Evolutionary conservation across 225 moss, liverwort and hornwort genomes (phyloP).

Genomic region (Rhytidiadelphus loreus): DNA sequence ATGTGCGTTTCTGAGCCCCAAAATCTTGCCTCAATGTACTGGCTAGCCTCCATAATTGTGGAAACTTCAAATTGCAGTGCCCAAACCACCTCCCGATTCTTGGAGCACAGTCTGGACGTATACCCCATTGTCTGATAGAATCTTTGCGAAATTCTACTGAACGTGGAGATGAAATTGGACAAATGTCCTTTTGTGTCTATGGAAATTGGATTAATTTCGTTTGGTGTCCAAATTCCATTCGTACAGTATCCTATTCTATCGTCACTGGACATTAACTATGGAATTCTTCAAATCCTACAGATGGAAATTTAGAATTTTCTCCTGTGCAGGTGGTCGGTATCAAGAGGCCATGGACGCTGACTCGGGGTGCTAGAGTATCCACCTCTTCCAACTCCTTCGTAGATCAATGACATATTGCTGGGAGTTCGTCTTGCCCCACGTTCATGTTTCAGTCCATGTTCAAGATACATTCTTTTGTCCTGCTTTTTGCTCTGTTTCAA

Average conservation of each 20-base stretch:
- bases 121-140: background rate
- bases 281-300: background rate
- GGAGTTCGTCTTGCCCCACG: background rate
- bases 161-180: background rate
- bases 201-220: background rate
- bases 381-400: background rate
- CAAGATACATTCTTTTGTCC: too few relatives aligned
- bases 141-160: background rate
- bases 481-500: background rate
- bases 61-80: background rate
- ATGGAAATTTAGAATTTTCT: background rate
- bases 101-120: background rate
- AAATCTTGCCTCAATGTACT: background rate
- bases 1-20: background rate
- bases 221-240: background rate
- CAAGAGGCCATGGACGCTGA: background rate
- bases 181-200: background rate
- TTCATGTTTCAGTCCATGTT: background rate
- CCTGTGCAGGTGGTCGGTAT: background rate
- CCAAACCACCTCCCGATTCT: background rate
- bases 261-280: background rate
- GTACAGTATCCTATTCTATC: background rate
- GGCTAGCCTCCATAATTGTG: background rate
- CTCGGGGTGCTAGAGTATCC: background rate
- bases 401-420: background rate